Percentiles rank a stretch among this genome's conserved stretches.
Conservation (phyloP, 2,329 filamentous ascomycete genomes). For the Neobulgaria alba region DNA sequence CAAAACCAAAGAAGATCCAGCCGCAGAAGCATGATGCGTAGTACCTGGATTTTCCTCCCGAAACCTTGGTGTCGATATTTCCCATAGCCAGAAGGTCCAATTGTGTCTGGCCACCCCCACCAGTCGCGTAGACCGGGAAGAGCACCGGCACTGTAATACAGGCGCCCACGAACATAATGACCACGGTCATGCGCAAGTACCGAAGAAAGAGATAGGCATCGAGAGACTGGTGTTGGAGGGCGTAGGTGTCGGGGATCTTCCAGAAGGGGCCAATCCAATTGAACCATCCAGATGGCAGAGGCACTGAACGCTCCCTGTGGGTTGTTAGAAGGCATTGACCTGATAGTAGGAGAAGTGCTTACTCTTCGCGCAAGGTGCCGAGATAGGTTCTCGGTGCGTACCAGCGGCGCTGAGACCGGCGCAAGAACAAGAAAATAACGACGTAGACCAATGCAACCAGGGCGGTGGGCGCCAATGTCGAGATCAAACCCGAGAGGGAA, state of each 20-base stretch:
- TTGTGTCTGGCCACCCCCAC: conserved; percentile 53
- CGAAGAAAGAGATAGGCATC: conserved; percentile 88
- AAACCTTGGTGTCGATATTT: conserved; percentile 54
- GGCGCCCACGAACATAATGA: conserved; percentile 77
- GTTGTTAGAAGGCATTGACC: conserved; percentile 8
- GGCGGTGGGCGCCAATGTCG: conserved; percentile 39
- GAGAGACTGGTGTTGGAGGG: conserved; percentile 83
- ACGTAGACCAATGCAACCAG: conserved; percentile 37
- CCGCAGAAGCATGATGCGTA: conserved; percentile 76
- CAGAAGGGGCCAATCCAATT: conserved; percentile 63
- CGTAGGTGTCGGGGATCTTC: conserved; percentile 63
- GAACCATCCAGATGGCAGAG: conserved; percentile 51
- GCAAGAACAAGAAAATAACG: conserved; percentile 40
- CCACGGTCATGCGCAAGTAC: conserved; percentile 69
- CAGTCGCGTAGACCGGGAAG: conserved; percentile 79
- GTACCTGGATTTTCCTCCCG: conserved; percentile 49
- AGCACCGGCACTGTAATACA: conserved; percentile 78
- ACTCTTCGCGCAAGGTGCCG: conserved; percentile 39
- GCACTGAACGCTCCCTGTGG: conserved; percentile 46
- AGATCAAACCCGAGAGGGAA: conserved; percentile 34
- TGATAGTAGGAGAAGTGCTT: conserved; percentile 6
- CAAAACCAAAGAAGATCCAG: conserved; percentile 79
- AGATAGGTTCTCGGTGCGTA: conserved; percentile 49
- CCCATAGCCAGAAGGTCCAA: conserved; percentile 72
- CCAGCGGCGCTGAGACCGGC: conserved; percentile 38